These are phyloP conservation scores for Phytophthora hibernalis DNA, from an alignment of 352 stramenopile species.

Conservation along the genomic window DNA sequence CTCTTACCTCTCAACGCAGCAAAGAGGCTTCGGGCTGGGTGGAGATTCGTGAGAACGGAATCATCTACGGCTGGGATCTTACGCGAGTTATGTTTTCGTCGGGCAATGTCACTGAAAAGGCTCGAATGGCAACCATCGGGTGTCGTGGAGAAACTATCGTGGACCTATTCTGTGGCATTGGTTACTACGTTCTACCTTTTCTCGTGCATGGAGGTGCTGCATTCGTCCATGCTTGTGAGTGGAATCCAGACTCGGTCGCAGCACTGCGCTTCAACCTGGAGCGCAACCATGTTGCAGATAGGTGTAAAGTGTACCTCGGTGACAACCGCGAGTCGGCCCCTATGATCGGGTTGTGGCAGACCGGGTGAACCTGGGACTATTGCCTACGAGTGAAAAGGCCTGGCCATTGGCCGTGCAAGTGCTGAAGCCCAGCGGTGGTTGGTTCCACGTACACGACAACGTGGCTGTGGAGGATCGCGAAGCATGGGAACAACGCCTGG, in stretches of 20 bases:
- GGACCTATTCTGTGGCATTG: constrained; percentile 98
- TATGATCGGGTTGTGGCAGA: constrained; percentile 88
- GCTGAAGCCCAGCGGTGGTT: constrained; percentile 89
- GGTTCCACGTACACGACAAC: constrained; percentile 97
- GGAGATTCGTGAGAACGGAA: constrained; percentile 93
- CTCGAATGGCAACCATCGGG: constrained; percentile 90
- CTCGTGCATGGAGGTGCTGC: constrained; percentile 90
- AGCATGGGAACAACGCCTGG: constrained; percentile 75
- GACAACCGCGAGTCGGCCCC: constrained; percentile 90
- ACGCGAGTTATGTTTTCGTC: constrained; percentile 97
- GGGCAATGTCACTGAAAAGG: constrained; percentile 97
- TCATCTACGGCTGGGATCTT: constrained; percentile 95
- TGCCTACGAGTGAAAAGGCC: constrained; percentile 95
- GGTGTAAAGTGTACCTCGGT: constrained; percentile 83
- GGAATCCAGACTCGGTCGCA: constrained; percentile 94
- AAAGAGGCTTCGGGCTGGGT: constrained; percentile 71
- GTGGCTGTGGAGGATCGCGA: constrained; percentile 87
- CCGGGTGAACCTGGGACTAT: constrained; percentile 94
- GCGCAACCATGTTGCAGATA: constrained; percentile 90
- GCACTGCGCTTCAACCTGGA: constrained; percentile 93
- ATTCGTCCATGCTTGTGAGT: constrained; percentile 95
- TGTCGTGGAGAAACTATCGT: constrained; percentile 92
- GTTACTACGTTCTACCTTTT: constrained; percentile 97
- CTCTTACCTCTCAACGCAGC: constrained; percentile 44
- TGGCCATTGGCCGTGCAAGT: constrained; percentile 94